Evolutionary conservation across 1,284 basidiomycete genomes (phyloP).

Genomic region (Leccinum solheimii): DNA sequence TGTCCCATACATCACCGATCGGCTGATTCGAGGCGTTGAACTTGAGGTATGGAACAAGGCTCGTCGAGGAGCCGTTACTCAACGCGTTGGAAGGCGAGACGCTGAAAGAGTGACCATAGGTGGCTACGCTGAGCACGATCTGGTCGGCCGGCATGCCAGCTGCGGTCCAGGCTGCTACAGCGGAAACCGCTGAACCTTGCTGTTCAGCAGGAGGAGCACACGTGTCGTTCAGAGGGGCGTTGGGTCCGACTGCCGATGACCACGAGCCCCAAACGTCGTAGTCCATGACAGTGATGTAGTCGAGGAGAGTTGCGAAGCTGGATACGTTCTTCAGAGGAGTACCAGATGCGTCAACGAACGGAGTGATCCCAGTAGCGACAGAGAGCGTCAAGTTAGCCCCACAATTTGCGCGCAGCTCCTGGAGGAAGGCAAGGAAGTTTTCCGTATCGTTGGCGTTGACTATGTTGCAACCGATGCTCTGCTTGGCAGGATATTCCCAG

Average conservation of each 20-base stretch:
- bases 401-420: constrained; percentile 44
- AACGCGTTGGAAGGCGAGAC: constrained; percentile 39
- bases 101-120: constrained; percentile 52
- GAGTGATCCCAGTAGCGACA: constrained; percentile 54
- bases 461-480: constrained; percentile 48
- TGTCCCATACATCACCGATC: constrained; percentile 45
- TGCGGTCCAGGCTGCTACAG: constrained; percentile 59
- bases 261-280: constrained; percentile 69
- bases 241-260: constrained; percentile 56
- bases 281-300: constrained; percentile 74
- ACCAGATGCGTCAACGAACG: constrained; percentile 56
- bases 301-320: constrained; percentile 41
- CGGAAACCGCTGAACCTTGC: constrained; percentile 61
- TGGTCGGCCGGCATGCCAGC: constrained; percentile 64
- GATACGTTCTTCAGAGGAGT: constrained; percentile 56
- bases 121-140: constrained; percentile 66
- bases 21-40: constrained; percentile 42
- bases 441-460: constrained; percentile 45
- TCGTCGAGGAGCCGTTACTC: constrained; percentile 13
- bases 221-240: constrained; percentile 64
- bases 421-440: constrained; percentile 47
- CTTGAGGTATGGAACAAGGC: constrained; percentile 38
- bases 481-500: constrained; percentile 55
- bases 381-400: constrained; percentile 51
- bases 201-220: constrained; percentile 56